These are phyloP conservation scores for Botrytis elliptica DNA, from an alignment of 2,329 filamentous ascomycete genomes.

Conservation along the genomic window DNA sequence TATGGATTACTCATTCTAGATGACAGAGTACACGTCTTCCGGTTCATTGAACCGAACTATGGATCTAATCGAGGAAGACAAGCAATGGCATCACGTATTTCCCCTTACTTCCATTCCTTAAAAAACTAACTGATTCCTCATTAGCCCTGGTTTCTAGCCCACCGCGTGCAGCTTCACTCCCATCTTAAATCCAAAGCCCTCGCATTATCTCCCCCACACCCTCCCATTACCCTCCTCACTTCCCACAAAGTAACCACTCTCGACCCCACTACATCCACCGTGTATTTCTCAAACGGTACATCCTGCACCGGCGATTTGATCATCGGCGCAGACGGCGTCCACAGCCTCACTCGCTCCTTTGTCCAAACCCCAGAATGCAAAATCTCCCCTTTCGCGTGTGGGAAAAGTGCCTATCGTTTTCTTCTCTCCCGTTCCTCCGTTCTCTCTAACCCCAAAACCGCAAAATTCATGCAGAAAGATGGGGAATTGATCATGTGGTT, in stretches of 20 bases:
- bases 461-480: conserved; percentile 36
- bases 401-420: conserved; percentile 32
- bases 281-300: conserved; percentile 49
- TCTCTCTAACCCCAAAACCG: conserved; percentile 41
- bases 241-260: conserved; percentile 47
- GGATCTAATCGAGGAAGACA: conserved; percentile 39
- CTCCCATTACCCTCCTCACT: conserved; percentile 43
- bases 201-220: conserved; percentile 39
- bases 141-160: conserved; percentile 51
- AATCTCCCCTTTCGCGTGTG: conserved; percentile 21
- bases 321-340: conserved; percentile 15
- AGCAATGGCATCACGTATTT: conserved; percentile 47
- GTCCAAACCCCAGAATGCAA: neutral
- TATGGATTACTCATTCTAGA: conserved; percentile 11
- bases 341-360: conserved; percentile 2
- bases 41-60: neutral
- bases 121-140: neutral
- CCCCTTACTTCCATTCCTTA: neutral
- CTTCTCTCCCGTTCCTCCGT: conserved; percentile 30
- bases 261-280: conserved; percentile 42
- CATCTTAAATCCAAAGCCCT: conserved; percentile 50
- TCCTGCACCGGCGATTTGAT: conserved; percentile 1
- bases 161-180: conserved; percentile 54
- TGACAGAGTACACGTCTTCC: conserved; percentile 36
- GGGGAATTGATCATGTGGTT: conserved; percentile 44